A percentile compares a stretch with the other conserved stretches of the same genome.
phyloP scores from a whole-genome alignment of 1,284 basidiomycete species.

The Ceratorhiza oryzae-sativae region DNA sequence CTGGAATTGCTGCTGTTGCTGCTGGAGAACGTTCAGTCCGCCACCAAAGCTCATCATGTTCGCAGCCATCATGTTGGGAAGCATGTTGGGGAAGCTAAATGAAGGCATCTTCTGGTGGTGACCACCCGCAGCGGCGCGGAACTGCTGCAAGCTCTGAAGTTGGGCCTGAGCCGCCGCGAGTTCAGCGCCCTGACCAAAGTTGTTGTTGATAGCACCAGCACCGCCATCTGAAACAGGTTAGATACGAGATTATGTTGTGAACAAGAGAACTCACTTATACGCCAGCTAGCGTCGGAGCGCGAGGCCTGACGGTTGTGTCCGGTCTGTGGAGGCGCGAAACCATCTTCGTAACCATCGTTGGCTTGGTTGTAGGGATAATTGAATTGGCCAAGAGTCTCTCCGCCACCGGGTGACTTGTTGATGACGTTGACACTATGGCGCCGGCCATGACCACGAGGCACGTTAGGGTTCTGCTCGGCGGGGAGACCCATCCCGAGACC shows the following conservation, averaged over 20 bases:
- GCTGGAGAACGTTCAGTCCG: conserved; percentile 78
- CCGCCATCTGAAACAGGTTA: conserved; percentile 65
- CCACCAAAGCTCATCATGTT: conserved; percentile 91
- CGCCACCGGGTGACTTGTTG: conserved; percentile 67
- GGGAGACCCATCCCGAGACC: conserved; percentile 57
- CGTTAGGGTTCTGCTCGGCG: conserved; percentile 61
- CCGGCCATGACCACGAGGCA: conserved; percentile 83
- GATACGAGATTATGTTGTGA: conserved; percentile 14
- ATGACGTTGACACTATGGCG: conserved; percentile 95
- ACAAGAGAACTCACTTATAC: conserved; percentile 72
- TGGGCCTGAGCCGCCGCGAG: conserved; percentile 96
- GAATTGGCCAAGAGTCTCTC: conserved; percentile 41
- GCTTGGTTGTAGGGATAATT: conserved; percentile 38
- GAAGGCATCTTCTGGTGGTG: conserved; percentile 97
- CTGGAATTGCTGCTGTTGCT: conserved; percentile 79
- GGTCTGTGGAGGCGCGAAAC: conserved; percentile 63
- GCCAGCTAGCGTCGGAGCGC: conserved; percentile 84
- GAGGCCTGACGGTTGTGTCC: conserved; percentile 80
- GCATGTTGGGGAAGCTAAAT: conserved; percentile 96
- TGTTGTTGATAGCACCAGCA: conserved; percentile 70
- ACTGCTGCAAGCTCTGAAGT: conserved; percentile 94
- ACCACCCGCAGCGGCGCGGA: conserved; percentile 92
- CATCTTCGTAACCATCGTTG: conserved; percentile 78
- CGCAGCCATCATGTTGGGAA: conserved; percentile 93
- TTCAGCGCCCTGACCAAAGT: conserved; percentile 69